Evolutionary conservation across 2,329 filamentous ascomycete genomes (phyloP).

Genomic region (Pyrenophora graminea): DNA sequence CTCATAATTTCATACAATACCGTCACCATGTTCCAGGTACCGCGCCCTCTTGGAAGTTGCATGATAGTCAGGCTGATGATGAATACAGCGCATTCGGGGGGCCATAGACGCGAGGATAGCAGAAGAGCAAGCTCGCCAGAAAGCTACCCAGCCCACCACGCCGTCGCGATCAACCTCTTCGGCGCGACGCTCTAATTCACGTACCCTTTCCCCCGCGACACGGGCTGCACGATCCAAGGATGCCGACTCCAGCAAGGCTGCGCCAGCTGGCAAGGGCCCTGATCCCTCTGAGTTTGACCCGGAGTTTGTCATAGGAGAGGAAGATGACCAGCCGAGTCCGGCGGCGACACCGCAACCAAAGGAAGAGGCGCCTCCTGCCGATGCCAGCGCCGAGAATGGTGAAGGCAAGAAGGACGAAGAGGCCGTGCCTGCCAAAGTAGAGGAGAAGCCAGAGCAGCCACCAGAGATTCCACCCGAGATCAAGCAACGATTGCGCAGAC

Average conservation of each 20-base stretch:
- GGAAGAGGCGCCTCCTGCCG: conserved; percentile 41
- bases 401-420: conserved; percentile 42
- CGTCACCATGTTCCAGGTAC: conserved; percentile 43
- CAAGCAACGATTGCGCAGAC: conserved; percentile 73
- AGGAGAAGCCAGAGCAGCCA: conserved; percentile 35
- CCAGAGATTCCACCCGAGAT: conserved; percentile 74
- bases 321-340: conserved; percentile 68
- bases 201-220: conserved; percentile 46
- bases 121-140: conserved; percentile 85
- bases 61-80: conserved; percentile 25
- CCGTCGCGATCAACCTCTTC: conserved; percentile 52
- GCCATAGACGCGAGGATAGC: conserved; percentile 86
- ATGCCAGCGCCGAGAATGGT: conserved; percentile 26
- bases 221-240: conserved; percentile 37
- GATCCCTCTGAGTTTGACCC: conserved; percentile 88
- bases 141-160: conserved; percentile 51
- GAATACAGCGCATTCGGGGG: conserved; percentile 72
- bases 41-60: neutral
- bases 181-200: conserved; percentile 53
- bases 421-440: conserved; percentile 33
- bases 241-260: conserved; percentile 40
- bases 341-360: conserved; percentile 62
- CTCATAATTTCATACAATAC: conserved; percentile 15
- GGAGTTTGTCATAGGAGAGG: conserved; percentile 84
- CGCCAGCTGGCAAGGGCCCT: conserved; percentile 61